Evolutionary conservation across 257 asterid genomes (phyloP).

Genomic region (Nicotiana tabacum): DNA sequence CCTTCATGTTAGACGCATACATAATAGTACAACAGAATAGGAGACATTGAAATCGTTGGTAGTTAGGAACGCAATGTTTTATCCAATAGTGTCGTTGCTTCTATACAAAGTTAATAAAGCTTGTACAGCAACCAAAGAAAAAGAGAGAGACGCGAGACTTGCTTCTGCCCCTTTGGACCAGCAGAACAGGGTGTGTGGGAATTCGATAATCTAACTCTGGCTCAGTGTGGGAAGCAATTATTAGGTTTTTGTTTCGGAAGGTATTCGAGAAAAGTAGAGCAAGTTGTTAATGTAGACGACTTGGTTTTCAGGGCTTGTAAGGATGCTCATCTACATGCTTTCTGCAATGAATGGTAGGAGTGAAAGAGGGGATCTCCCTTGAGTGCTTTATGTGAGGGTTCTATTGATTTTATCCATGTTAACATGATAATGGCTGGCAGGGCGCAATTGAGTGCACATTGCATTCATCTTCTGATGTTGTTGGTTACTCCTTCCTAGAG

Average conservation of each 20-base stretch:
- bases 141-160: background rate
- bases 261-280: background rate
- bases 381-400: background rate
- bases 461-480: slow-evolving; percentile 4
- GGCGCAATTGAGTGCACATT: background rate
- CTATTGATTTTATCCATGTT: background rate
- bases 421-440: background rate
- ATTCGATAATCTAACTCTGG: background rate
- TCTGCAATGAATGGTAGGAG: background rate
- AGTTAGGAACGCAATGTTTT: background rate
- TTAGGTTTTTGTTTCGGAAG: background rate
- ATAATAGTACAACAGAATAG: background rate
- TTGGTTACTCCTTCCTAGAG: background rate
- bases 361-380: background rate
- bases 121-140: background rate
- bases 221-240: background rate
- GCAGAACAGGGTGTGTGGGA: background rate
- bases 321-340: background rate
- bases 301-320: background rate
- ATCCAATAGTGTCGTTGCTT: background rate
- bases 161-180: background rate
- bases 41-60: background rate
- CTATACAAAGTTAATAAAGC: background rate
- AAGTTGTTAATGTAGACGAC: background rate
- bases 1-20: background rate